Evolutionary conservation across 1,139 yeast genomes (phyloP), one percentile per base, ranked within the genome.

Genomic region (Yamadazyma friedrichii): DNA sequence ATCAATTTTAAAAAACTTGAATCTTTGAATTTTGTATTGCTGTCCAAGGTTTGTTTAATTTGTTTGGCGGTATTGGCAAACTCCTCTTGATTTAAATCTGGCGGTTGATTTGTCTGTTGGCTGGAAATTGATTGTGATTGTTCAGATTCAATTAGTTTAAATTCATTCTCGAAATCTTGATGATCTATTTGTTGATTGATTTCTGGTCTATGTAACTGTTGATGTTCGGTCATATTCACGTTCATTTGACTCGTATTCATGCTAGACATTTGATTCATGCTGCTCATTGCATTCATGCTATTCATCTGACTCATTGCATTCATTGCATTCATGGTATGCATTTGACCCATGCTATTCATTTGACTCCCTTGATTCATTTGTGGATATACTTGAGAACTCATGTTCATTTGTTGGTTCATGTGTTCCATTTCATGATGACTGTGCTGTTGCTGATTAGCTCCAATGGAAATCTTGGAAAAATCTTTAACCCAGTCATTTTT

Each of bases 21-120:
- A 45, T 65, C 61, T 46, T 66, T 61, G 44, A 72, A 61, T 52
- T 71, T 72, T 13, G 53, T 51, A 11, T 52, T 53, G 46, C 64
- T 64, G 24, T 58, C 65, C 62, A 72, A 64, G 11, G 74, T 57
- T 11, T 52, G 52, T 33, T 67, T 65, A 8, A 71, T 74, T 43
- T 62, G 58, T 33, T 60, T 51, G 1, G 78, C 78, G 0, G 74
- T 64, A 39, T 59, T 56, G 9, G 77, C 77, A 57, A 72, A 70
- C 46, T 60, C 56, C 32, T 67, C 67, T 45, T 67, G 65, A 15
- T 67, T 70, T 24, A 10, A 5, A n/a, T 33, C 68, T 20, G 24
- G 24, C 5, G 24, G 24, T 20, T 8, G n/a, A 48, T 42, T 70
- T 70, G 36, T 52, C 50, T 43, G 68, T 76, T 24, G 70, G 36